Evolutionary conservation across 176 grass and related monocot genomes (phyloP), one percentile per base, ranked within the genome.

Genomic region (Musa itinerans): DNA sequence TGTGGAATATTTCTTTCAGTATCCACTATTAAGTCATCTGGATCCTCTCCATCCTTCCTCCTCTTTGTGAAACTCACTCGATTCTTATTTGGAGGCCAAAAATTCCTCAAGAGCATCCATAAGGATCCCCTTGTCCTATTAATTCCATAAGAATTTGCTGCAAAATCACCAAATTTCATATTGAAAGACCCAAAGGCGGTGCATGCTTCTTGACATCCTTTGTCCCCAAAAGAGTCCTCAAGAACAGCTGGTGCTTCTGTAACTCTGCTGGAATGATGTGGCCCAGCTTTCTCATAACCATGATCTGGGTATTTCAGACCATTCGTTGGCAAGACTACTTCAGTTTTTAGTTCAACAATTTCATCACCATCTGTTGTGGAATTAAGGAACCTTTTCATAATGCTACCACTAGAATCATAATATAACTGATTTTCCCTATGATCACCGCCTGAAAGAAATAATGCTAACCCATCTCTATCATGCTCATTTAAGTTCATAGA

Each of bases 31-130:
- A 86, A 57, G 19, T 55, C 69, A 86, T 81, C 69, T 20, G 75
- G 20, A 73, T 71, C 81, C 80, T 96, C 92, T 25, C 92, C 92
- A 85, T 92, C 92, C 77, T 96, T 96, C 75, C 78, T 87, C 76
- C 86, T 89, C 79, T 92, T 96, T 67, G 89, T 96, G 50, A 92
- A 87, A 78, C 82, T 92, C 78, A 87, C 82, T 26, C 25, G 81
- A 8, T 68, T 82, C 72, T 74, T 85, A 53, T 85, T 96, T 63
- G 50, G 73, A 78, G 76, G 86, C 89, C 92, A 89, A 69, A 92
- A 81, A 26, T 82, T 92, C 74, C 74, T 87, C 57, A 92, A 73
- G 53, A 92, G 87, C 72, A 76, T 85, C 34, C 53, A 85, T 57
- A 81, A 85, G 54, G 82, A 72, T 63, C 74, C 79, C 27, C 76